A percentile compares a stretch with the other conserved stretches of the same genome.
These are phyloP conservation scores for Ochromonas danica DNA, from an alignment of 108 stramenopile species.

Conservation along the genomic window DNA sequence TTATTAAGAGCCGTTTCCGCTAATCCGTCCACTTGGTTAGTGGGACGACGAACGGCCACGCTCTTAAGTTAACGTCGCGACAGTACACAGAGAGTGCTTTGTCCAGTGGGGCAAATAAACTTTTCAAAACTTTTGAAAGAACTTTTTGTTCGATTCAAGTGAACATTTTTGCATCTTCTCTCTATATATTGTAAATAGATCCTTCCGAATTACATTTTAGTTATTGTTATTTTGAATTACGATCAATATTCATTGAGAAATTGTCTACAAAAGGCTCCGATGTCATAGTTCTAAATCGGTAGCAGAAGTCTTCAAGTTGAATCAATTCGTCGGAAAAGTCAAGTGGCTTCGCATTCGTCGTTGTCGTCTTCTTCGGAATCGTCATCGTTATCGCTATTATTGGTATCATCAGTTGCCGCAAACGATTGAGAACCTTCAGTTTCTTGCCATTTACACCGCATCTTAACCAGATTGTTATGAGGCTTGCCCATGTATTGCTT, in stretches of 20 bases:
- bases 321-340: background rate
- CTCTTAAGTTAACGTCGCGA: background rate
- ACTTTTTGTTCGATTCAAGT: background rate
- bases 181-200: background rate
- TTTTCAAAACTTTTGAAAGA: background rate
- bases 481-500: background rate
- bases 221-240: background rate
- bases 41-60: background rate
- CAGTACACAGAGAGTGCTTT: background rate
- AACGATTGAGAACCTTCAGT: background rate
- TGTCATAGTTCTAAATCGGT: background rate
- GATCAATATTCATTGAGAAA: background rate
- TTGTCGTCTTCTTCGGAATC: background rate
- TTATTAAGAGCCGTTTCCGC: background rate
- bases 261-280: background rate
- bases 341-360: background rate
- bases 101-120: background rate
- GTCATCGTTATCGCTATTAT: background rate
- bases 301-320: background rate
- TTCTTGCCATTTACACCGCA: background rate
- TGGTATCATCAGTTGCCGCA: background rate
- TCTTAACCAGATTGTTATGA: background rate
- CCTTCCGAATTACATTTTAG: background rate
- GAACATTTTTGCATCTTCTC: background rate
- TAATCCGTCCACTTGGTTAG: slow-evolving; percentile 1